Conservation (phyloP, 306 rosid species). For the Dalbergia cochinchinensis region DNA sequence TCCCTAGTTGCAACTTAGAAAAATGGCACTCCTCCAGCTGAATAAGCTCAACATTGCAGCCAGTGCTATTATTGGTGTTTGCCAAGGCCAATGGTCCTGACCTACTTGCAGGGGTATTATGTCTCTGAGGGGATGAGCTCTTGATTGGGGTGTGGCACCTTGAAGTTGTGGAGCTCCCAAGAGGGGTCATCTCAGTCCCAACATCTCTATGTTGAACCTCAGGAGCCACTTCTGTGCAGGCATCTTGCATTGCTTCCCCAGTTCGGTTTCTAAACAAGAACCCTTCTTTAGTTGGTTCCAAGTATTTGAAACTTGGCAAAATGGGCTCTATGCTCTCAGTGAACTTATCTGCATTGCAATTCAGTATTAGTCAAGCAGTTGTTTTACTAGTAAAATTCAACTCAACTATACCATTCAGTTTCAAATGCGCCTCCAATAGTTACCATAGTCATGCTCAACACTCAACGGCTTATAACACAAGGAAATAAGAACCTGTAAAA, state of each 20-base stretch:
- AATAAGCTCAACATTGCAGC: conserved; percentile 58
- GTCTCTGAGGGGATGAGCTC: conserved; percentile 85
- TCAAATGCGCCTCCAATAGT: not conserved
- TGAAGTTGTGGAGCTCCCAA: conserved; percentile 96
- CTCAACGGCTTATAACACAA: not conserved
- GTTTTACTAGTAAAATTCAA: conserved; percentile 12
- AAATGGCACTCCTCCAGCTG: conserved; percentile 88
- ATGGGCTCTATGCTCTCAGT: conserved; percentile 70
- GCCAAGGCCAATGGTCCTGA: conserved; percentile 83
- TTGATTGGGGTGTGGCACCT: conserved; percentile 91
- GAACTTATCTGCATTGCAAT: conserved; percentile 80
- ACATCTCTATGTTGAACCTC: conserved; percentile 75
- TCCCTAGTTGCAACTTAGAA: conserved; percentile 75
- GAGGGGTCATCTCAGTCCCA: conserved; percentile 97
- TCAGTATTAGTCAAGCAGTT: conserved; percentile 38
- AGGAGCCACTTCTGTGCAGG: conserved; percentile 61
- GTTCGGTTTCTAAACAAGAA: conserved; percentile 72
- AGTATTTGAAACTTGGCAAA: conserved; percentile 63
- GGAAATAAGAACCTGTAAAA: not conserved
- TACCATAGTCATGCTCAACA: not conserved
- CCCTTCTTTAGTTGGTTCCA: conserved; percentile 72
- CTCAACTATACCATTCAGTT: conserved; percentile 13
- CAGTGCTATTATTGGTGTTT: conserved; percentile 44
- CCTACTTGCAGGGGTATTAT: conserved; percentile 86
- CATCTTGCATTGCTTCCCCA: conserved; percentile 60